Percentiles rank a stretch among this genome's conserved stretches.
These are phyloP conservation scores for Mediolabrus comicus DNA, from an alignment of 108 stramenopile species.

Conservation along the genomic window DNA sequence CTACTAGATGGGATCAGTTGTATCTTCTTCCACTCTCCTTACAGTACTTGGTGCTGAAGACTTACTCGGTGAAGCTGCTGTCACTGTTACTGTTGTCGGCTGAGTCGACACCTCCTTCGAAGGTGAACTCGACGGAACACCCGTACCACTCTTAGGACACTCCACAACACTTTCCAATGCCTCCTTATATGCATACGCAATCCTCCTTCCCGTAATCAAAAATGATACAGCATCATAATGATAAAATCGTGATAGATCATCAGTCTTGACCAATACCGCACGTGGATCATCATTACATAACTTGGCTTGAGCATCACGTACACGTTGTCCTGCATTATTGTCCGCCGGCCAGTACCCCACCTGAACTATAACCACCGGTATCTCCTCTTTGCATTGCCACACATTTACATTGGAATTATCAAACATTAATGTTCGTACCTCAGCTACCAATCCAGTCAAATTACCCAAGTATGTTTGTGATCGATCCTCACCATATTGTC, in stretches of 20 bases:
- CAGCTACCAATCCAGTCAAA: constrained; percentile 2
- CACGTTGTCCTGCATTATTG: not conserved
- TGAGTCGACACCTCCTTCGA: not conserved
- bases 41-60: too few species aligned
- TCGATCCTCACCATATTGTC: not conserved
- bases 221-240: constrained; percentile 15
- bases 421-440: constrained; percentile 13
- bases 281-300: constrained; percentile 5
- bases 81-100: too few species aligned
- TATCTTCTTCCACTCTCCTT: too few species aligned
- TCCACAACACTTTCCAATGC: not conserved
- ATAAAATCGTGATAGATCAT: constrained; percentile 3
- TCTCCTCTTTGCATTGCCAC: constrained; percentile 14
- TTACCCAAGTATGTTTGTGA: constrained; percentile 5
- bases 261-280: not conserved
- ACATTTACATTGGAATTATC: not conserved
- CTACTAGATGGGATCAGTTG: too few species aligned
- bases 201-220: constrained; percentile 9
- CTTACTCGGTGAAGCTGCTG: too few species aligned
- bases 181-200: constrained; percentile 4
- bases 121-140: not conserved
- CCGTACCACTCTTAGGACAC: not conserved
- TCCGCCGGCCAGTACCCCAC: constrained; percentile 1
- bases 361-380: constrained; percentile 4
- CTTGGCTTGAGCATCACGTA: constrained; percentile 5